Conservation (phyloP, 768 basidiomycete genomes). For the Rhizopogon vesiculosus region DNA sequence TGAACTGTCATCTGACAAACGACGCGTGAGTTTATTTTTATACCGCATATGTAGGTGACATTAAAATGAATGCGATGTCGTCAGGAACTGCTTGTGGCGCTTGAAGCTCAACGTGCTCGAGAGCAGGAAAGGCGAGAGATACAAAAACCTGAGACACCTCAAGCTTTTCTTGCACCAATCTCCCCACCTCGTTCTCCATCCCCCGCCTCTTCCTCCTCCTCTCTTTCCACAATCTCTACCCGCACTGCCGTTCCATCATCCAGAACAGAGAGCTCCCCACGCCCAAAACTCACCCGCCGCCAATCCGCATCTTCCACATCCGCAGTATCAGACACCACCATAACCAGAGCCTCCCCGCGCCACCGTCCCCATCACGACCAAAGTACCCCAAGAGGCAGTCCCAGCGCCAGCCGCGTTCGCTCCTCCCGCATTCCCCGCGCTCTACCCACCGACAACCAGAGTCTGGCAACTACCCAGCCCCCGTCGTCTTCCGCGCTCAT, state of each 20-base stretch:
- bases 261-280: slow-evolving; percentile 1
- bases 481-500: slow-evolving; percentile 35
- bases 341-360: slow-evolving; percentile 14
- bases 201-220: slow-evolving; percentile 60
- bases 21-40: slow-evolving; percentile 41
- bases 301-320: slow-evolving; percentile 18
- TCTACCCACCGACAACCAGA: slow-evolving; percentile 1
- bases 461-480: slow-evolving; percentile 11
- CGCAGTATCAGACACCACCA: slow-evolving; percentile 18
- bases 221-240: slow-evolving; percentile 67
- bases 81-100: slow-evolving; percentile 28
- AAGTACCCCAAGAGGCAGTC: slow-evolving; percentile 7
- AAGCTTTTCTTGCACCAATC: slow-evolving; percentile 16
- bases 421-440: slow-evolving; percentile 3
- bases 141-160: slow-evolving; percentile 8
- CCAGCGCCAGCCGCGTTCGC: slow-evolving; percentile 13
- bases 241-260: slow-evolving; percentile 59
- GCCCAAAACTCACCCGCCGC: slow-evolving; percentile 10
- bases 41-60: background rate
- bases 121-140: slow-evolving; percentile 8
- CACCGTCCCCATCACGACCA: background rate
- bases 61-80: slow-evolving; percentile 8
- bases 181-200: slow-evolving; percentile 32
- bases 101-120: slow-evolving; percentile 31
- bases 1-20: slow-evolving; percentile 47